Evolutionary conservation across 163 green algal species (phyloP), one percentile per base, ranked within the genome.

Genomic region (Scenedesmus sp.): DNA sequence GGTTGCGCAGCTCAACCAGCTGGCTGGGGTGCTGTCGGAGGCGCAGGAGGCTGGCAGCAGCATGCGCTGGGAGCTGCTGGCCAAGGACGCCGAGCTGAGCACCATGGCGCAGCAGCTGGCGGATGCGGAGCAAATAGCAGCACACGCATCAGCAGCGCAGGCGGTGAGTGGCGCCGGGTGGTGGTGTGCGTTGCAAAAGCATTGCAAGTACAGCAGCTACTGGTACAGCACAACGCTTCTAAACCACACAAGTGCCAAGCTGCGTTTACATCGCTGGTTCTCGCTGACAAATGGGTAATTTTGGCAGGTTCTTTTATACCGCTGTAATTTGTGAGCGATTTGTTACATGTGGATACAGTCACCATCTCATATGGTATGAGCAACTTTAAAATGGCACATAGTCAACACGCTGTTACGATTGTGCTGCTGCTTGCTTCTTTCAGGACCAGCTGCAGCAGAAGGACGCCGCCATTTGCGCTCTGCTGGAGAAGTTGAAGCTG

Each of bases 401-500:
- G n/a, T n/a, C n/a, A n/a, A n/a, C n/a, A 1, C 56, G 22, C 44
- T 49, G 42, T 24, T 42, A 44, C 18, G 56, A 70, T 22, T n/a
- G 20, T 16, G n/a, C 22, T 20, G 24, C 46, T 33, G 51, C 35
- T 3, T 76, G 81, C 49, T 72, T 68, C 37, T 81, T 56, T 26
- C 86, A 85, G 73, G 72, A 37, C 43, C 86, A 79, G 18, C 30
- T 91, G 72, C 49, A 81, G 35, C 72, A 91, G 72, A 86, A 87
- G 43, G 76, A 87, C 4, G 53, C 76, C 26, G 49, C 49, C 37
- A 91, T 87, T 12, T 15, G 33, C 15, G 10, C 49, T 9, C 78
- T 91, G 35, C 46, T 91, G 49, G 76, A 91, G 35, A 91, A 91
- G 53, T 30, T 91, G 33, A n/a, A 78, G 13, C 40, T 79, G 20